Evolutionary conservation across 2,329 filamentous ascomycete genomes (phyloP).

Genomic region (Beauveria sp.): DNA sequence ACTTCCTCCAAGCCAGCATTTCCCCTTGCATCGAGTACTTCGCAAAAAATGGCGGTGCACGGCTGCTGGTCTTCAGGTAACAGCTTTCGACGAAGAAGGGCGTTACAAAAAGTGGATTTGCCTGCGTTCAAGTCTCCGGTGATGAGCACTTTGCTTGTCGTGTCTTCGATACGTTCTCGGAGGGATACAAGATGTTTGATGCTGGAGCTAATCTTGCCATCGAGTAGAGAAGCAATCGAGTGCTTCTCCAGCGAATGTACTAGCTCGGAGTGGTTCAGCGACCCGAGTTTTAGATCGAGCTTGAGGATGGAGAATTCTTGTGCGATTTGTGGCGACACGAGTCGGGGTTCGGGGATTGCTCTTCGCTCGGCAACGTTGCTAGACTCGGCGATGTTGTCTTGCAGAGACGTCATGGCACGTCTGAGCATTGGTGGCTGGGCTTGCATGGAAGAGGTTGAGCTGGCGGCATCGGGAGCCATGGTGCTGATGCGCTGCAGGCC

Average conservation of each 20-base stretch:
- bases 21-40: constrained; percentile 86
- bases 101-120: constrained; percentile 98
- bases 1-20: constrained; percentile 91
- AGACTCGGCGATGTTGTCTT: constrained; percentile 54
- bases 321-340: constrained; percentile 86
- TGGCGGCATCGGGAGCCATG: constrained; percentile 36
- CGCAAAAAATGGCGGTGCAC: constrained; percentile 97
- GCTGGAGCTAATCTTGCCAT: constrained; percentile 90
- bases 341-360: constrained; percentile 60
- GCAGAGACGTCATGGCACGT: constrained; percentile 66
- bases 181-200: constrained; percentile 83
- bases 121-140: constrained; percentile 95
- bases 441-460: constrained; percentile 28
- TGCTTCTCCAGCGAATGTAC: constrained; percentile 91
- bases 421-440: constrained; percentile 45
- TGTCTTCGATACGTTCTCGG: constrained; percentile 92
- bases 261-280: constrained; percentile 77
- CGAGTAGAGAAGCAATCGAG: constrained; percentile 81
- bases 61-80: constrained; percentile 96
- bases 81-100: constrained; percentile 84
- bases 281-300: constrained; percentile 83
- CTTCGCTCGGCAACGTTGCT: constrained; percentile 62
- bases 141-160: constrained; percentile 90
- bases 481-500: constrained; percentile 9
- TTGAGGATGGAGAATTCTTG: constrained; percentile 96